Base-by-base conservation (phyloP, 1,139 yeast genomes). In the Protomyces inouyei region DNA sequence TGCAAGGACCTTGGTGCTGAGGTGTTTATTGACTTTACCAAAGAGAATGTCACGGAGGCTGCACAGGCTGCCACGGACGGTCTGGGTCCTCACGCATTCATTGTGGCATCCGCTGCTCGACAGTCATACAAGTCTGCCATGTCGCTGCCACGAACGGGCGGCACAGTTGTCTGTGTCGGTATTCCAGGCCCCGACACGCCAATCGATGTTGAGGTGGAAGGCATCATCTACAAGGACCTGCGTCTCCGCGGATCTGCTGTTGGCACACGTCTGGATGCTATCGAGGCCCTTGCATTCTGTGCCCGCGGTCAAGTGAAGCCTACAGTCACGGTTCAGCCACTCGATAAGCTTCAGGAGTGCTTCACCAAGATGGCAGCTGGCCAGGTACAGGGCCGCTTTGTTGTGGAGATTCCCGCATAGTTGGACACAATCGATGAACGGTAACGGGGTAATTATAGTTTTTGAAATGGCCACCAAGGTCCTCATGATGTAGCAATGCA, bases 241-340 rank as follows among this genome's bases (percentile, higher is more conserved):
- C 79, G 78, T 74, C 84, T 87, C 73, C 82, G 80, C 73, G 93
- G 92, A 69, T 86, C 92, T 61, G 86, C 86, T 73, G 93, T 87
- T 68, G 93, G 93, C 70, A 86, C 86, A 81, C 84, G 92, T 76
- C 86, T 86, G 67, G 93, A 87, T 76, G 80, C 90, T 66, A 83
- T 85, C 71, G 93, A 87, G 77, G 92, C 93, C 67, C 77, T 87
- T 70, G 88, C 85, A 71, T 86, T 86, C 80, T 86, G 84, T 75
- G 70, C 45, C 6, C 81, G 88, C 71, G 93, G 93, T 68, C 79
- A 83, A 73, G 85, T 87, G 74, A 78, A 80, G 72, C 81, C 88
- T 69, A 87, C 90, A 70, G 83, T 85, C 77, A 83, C 82, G 78
- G 73, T 86, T 73, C 87, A 83, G 68, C 86, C 87, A 38, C 79